Conservation (phyloP, 345 rosid species). For the Anacardium occidentale region DNA sequence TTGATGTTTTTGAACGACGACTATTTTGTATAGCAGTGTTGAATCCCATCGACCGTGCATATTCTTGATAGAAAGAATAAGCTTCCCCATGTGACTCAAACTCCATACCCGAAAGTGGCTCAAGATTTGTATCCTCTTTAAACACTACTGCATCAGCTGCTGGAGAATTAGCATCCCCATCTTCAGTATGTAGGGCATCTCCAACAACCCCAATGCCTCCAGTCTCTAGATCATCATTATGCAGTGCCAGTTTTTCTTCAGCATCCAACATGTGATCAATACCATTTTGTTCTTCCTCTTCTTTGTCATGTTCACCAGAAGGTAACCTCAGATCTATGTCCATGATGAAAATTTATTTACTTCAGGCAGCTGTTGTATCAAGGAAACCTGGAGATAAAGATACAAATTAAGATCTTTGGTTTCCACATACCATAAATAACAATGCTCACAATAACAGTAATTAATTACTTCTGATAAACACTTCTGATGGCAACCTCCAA, state of each 20-base stretch:
- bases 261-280: constrained; percentile 36
- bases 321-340: constrained; percentile 64
- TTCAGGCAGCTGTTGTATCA: not conserved
- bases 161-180: constrained; percentile 33
- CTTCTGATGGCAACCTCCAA: not conserved
- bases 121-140: constrained; percentile 45
- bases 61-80: constrained; percentile 63
- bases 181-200: constrained; percentile 30
- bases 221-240: constrained; percentile 35
- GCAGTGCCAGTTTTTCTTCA: constrained; percentile 39
- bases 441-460: too few relatives aligned
- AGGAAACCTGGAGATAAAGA: constrained; percentile 10
- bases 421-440: too few relatives aligned
- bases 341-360: constrained; percentile 29
- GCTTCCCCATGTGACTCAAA: constrained; percentile 64
- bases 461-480: not conserved
- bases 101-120: constrained; percentile 60
- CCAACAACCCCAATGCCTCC: constrained; percentile 31
- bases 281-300: constrained; percentile 40
- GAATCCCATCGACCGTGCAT: constrained; percentile 61
- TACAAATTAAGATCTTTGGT: not conserved
- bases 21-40: constrained; percentile 64
- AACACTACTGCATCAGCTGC: constrained; percentile 28
- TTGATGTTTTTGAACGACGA: constrained; percentile 59
- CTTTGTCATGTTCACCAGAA: constrained; percentile 56